Evolutionary conservation across 2,329 filamentous ascomycete species (phyloP), one percentile per base, ranked within the genome.

Genomic region (Trichophaea hybrida): DNA sequence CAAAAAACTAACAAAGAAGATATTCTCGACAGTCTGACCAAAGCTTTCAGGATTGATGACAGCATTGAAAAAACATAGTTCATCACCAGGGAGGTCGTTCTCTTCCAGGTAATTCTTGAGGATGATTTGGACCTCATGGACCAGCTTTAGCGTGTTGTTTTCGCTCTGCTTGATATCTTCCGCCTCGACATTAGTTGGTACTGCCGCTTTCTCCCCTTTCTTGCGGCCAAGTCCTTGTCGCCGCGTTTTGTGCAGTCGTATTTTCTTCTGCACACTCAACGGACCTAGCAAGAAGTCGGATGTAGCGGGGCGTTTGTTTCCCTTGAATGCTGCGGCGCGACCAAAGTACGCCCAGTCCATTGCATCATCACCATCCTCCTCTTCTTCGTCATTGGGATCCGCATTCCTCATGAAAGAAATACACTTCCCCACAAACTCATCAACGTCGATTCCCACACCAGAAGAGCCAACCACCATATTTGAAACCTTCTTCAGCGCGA

Each of bases 1-100:
- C 62, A 98, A 74, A 69, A 98, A 98, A 70, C 88, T 94, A 67
- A 95, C 81, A 71, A 97, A 97, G 72, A 98, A 98, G 68, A 98
- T 77, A 68, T 98, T 98, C 71, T 98, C 93, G 5, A 98, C 83
- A 0, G 89, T 95, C 72, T 98, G 93, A 0, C 88, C 88, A 68
- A 97, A 98, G 0, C 88, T 94, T 43, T 75, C 75, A 0, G 93
- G 93, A 67, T 98, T 95, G 64, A 97, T 80, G 44, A 89, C 87
- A 67, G 96, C 97, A 56, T 85, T 82, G 71, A 96, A 85, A 10
- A 96, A 73, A 54, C 86, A 82, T 6, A 62, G n/a, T 1, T 74
- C 73, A 65, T 74, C 74, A 7, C 77, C 74, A 7, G 78, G 74
- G 0, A 75, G 71, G 4, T 77, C 70, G 66, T 61, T 74, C 68